These are phyloP conservation scores for Lactifluus piperatus DNA, from an alignment of 768 basidiomycete species.

Conservation along the genomic window DNA sequence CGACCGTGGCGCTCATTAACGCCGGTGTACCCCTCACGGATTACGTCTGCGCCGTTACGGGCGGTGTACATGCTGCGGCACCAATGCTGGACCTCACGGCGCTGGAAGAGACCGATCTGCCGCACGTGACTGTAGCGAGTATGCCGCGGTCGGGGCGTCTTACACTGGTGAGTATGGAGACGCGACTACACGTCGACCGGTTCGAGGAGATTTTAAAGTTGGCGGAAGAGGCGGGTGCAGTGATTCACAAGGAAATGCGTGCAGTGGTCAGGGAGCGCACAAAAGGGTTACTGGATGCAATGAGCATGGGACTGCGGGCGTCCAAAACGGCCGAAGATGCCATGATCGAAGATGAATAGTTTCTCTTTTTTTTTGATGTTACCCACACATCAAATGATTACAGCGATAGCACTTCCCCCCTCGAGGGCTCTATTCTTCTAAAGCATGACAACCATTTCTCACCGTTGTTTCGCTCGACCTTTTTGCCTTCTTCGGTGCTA, in stretches of 20 bases:
- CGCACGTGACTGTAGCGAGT: conserved; percentile 79
- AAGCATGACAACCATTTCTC: conserved; percentile 93
- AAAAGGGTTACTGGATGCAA: conserved; percentile 48
- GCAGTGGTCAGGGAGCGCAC: conserved; percentile 57
- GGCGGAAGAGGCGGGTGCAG: conserved; percentile 66
- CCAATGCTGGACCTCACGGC: conserved; percentile 82
- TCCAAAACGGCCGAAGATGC: conserved; percentile 17
- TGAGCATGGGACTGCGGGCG: conserved; percentile 38
- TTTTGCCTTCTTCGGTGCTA: conserved; percentile 94
- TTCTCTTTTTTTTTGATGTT: not conserved
- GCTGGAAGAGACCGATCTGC: conserved; percentile 87
- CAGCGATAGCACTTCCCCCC: conserved; percentile 1
- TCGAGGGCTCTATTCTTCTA: conserved; percentile 40
- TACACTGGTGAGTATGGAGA: conserved; percentile 88
- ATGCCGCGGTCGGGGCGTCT: conserved; percentile 84
- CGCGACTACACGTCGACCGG: conserved; percentile 83
- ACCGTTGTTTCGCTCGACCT: conserved; percentile 87
- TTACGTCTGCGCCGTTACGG: conserved; percentile 84
- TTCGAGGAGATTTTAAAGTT: conserved; percentile 84
- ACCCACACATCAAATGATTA: not conserved
- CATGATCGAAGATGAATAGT: conserved; percentile 10
- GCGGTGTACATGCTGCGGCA: conserved; percentile 74
- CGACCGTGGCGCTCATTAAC: conserved; percentile 82
- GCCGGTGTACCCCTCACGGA: conserved; percentile 89
- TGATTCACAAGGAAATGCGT: conserved; percentile 82